phyloP scores from a whole-genome alignment of 2,329 filamentous ascomycete genomes.

The Stagonosporopsis chrysanthemi region DNA sequence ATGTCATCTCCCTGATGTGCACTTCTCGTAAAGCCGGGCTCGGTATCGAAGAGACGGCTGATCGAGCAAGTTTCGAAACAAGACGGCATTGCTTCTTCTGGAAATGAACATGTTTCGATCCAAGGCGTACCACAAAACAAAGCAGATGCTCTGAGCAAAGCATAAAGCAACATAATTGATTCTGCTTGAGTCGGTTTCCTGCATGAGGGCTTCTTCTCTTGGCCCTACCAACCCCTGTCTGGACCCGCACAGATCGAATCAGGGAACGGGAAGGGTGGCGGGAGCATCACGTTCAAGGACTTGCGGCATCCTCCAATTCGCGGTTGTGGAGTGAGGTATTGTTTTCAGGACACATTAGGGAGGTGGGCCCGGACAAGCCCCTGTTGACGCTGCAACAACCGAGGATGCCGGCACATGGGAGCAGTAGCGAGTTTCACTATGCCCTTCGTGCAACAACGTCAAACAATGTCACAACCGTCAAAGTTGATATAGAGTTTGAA shows the following conservation, averaged over 20 bases:
- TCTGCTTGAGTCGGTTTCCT: slow-evolving; percentile 1
- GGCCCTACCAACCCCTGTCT: slow-evolving; percentile 1
- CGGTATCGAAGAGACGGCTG: slow-evolving; percentile 1
- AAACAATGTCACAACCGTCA: slow-evolving; percentile 15
- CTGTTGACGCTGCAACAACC: slow-evolving; percentile 8
- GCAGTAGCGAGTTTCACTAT: slow-evolving; percentile 16
- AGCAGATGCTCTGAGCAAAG: not conserved
- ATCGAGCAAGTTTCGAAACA: slow-evolving; percentile 22
- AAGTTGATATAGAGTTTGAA: not conserved
- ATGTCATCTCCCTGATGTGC: not conserved
- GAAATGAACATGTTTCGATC: slow-evolving; percentile 12
- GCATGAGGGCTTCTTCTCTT: not conserved
- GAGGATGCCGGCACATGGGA: slow-evolving; percentile 11
- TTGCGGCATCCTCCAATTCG: slow-evolving; percentile 13
- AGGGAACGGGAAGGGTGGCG: not conserved
- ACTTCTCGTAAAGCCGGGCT: not conserved
- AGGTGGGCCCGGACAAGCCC: slow-evolving; percentile 2
- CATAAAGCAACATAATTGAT: slow-evolving; percentile 1
- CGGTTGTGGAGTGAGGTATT: slow-evolving; percentile 1
- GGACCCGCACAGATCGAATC: slow-evolving; percentile 3
- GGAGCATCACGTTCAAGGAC: slow-evolving; percentile 1
- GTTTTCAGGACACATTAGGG: slow-evolving; percentile 4
- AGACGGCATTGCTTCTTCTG: slow-evolving; percentile 15
- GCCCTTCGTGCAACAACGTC: slow-evolving; percentile 11
- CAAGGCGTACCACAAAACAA: not conserved